Conservation (phyloP, 208 protist species). For the Jaenimonas drosophilae region DNA sequence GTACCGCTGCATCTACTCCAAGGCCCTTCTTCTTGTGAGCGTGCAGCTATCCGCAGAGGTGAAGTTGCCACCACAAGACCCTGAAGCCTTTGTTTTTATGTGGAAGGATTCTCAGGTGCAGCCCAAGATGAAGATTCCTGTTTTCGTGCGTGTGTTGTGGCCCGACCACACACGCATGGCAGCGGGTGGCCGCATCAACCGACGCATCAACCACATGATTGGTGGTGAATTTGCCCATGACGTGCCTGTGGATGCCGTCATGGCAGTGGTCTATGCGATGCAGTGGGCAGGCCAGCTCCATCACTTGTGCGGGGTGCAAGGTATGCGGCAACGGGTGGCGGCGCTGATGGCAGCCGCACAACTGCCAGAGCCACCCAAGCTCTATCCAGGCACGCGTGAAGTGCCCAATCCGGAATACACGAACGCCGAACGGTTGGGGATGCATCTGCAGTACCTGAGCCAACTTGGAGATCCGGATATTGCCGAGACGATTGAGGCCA, state of each 20-base stretch:
- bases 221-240: constrained; percentile 73
- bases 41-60: constrained; percentile 87
- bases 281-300: constrained; percentile 50
- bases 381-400: constrained; percentile 83
- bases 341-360: constrained; percentile 40
- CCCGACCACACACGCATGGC: constrained; percentile 61
- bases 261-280: constrained; percentile 63
- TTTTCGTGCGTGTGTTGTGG: constrained; percentile 82
- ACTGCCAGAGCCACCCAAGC: constrained; percentile 14
- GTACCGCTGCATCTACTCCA: constrained; percentile 82
- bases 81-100: constrained; percentile 66
- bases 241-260: constrained; percentile 63
- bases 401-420: constrained; percentile 88
- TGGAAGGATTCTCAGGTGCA: constrained; percentile 82
- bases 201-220: constrained; percentile 64
- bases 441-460: constrained; percentile 85
- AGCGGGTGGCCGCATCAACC: constrained; percentile 45
- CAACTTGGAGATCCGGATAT: constrained; percentile 76
- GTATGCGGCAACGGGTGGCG: constrained; percentile 73
- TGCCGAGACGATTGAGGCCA: constrained; percentile 26
- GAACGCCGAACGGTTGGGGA: constrained; percentile 67
- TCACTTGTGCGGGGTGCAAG: constrained; percentile 58
- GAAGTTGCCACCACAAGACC: constrained; percentile 84
- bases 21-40: constrained; percentile 71
- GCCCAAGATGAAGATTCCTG: constrained; percentile 76